Evolutionary conservation across 768 basidiomycete genomes (phyloP).

Genomic region (Thelephora aurantiotincta): DNA sequence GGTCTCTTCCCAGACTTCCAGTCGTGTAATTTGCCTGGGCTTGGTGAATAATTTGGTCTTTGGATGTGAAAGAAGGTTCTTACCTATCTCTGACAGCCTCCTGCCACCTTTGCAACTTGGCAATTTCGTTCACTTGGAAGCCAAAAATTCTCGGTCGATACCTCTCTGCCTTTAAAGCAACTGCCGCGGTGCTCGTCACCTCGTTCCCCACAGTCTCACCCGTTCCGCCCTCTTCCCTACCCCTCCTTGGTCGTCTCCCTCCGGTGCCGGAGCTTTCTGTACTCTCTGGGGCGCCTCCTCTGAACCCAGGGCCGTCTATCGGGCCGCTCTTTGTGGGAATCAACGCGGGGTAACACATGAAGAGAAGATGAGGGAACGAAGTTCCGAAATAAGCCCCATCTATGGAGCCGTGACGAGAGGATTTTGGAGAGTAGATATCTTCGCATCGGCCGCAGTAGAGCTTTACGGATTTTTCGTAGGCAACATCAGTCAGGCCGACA

Average conservation of each 20-base stretch:
- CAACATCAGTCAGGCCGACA: constrained; percentile 91
- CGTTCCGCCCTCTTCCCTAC: constrained; percentile 34
- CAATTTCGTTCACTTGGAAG: constrained; percentile 90
- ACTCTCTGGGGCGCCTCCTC: constrained; percentile 14
- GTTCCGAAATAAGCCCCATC: constrained; percentile 99
- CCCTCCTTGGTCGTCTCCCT: constrained; percentile 18
- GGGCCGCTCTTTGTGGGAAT: constrained; percentile 72
- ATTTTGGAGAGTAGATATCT: constrained; percentile 97
- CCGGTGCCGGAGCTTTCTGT: neutral
- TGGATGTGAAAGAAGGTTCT: constrained; percentile 12
- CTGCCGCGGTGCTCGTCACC: constrained; percentile 61
- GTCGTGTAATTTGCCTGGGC: constrained; percentile 25
- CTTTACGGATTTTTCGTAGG: constrained; percentile 98
- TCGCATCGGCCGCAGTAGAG: constrained; percentile 98
- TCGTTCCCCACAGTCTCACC: constrained; percentile 43
- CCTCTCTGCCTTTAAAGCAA: constrained; percentile 80
- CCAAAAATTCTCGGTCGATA: constrained; percentile 93
- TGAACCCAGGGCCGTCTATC: constrained; percentile 18
- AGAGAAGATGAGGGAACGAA: constrained; percentile 92
- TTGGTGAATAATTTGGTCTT: too few relatives aligned
- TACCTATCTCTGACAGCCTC: constrained; percentile 82
- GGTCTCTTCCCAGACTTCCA: constrained; percentile 22
- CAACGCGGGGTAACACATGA: constrained; percentile 91
- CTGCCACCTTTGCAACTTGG: constrained; percentile 92
- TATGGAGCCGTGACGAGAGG: constrained; percentile 90